Percentiles rank a stretch among this genome's conserved stretches.
These are phyloP conservation scores for Solanum okadae DNA, from an alignment of 257 asterid genomes.

Conservation along the genomic window DNA sequence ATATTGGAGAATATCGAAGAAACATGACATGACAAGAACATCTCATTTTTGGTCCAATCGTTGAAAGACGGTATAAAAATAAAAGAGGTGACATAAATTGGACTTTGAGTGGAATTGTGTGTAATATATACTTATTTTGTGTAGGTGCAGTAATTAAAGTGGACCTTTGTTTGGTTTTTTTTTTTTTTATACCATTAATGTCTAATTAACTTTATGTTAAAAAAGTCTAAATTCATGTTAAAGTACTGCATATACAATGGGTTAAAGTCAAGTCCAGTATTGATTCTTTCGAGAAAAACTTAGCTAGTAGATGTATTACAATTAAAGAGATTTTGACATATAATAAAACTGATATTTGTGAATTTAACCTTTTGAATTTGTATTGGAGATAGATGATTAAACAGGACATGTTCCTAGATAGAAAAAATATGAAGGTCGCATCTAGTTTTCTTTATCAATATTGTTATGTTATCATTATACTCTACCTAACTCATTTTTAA, in stretches of 20 bases:
- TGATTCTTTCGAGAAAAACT: neutral
- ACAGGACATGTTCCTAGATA: neutral
- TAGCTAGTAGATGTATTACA: neutral
- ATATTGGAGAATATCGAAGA: neutral
- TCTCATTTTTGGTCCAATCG: neutral
- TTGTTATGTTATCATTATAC: no score
- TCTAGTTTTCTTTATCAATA: no score
- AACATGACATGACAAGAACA: neutral
- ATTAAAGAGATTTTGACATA: neutral
- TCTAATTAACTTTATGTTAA: neutral
- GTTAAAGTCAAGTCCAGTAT: neutral
- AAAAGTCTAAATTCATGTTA: neutral
- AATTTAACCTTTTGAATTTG: no score
- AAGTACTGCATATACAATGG: neutral
- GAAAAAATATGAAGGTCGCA: neutral
- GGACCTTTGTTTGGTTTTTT: neutral
- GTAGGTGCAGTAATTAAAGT: neutral
- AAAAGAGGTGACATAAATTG: neutral
- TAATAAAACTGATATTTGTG: neutral
- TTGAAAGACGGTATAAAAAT: neutral
- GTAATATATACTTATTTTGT: neutral
- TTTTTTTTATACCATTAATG: neutral
- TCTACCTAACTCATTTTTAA: no score
- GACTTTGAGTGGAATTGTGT: neutral
- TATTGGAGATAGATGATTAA: no score